Conservation (phyloP, 148 eudicot genomes). For the Pouteria glomerata region DNA sequence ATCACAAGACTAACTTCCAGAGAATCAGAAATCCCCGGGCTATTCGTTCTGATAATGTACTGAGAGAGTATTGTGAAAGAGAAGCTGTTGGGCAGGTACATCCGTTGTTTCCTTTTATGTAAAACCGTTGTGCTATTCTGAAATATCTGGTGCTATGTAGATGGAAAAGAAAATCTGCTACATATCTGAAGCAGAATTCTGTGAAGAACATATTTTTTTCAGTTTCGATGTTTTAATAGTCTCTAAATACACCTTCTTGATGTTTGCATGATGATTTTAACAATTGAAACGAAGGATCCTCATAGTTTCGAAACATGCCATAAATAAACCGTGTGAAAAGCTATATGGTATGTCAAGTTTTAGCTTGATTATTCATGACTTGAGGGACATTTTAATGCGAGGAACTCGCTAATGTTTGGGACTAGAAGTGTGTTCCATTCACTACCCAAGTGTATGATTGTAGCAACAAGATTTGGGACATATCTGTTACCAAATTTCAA, state of each 20-base stretch:
- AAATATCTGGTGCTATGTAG: background rate
- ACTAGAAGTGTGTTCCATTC: background rate
- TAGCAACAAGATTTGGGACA: background rate
- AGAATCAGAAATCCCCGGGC: constrained; percentile 90
- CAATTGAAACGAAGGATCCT: background rate
- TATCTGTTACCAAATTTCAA: background rate
- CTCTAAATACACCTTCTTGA: background rate
- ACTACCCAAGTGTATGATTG: background rate
- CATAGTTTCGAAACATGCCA: background rate
- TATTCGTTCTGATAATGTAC: constrained; percentile 71
- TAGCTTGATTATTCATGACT: background rate
- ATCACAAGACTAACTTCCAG: constrained; percentile 58
- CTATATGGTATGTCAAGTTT: background rate
- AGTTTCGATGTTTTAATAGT: background rate
- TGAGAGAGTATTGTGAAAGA: constrained; percentile 79
- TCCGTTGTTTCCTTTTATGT: constrained; percentile 1
- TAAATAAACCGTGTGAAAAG: background rate
- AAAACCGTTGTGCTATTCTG: background rate
- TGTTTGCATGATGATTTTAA: background rate
- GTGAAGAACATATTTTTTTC: background rate
- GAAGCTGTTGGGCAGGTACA: constrained; percentile 92
- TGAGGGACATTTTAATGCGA: background rate
- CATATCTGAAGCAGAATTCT: background rate
- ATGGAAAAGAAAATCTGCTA: background rate
- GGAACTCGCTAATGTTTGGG: background rate